Base-by-base conservation (phyloP, 1,284 basidiomycete species). In the Cerioporus squamosus region DNA sequence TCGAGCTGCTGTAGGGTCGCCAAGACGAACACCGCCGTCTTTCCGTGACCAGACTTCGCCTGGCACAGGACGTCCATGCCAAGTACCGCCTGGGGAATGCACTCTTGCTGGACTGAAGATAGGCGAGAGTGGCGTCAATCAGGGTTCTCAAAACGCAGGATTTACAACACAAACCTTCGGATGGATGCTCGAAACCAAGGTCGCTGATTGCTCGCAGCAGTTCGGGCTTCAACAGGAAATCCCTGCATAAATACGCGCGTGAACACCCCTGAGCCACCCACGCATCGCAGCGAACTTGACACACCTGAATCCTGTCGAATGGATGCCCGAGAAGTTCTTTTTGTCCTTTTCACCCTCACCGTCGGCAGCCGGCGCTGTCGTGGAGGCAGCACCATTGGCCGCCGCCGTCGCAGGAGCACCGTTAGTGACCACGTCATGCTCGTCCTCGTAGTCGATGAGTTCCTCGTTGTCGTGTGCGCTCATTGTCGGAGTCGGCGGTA, bases 51-150 rank as follows among this genome's bases (percentile, higher is more conserved):
- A 51, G 97, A 99, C 80, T 99, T 99, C 68, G 97, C 97, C 81
- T 99, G 97, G 78, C 97, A 99, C 54, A 99, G 86, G 51, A 99
- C 97, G 73, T 99, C 97, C 93, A 98, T 99, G 65, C 97, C 97
- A 53, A 99, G 86, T 68, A 99, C 97, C 60, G 97, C 97, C 81
- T 99, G 97, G 54, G 97, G 97, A 68, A 99, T 99, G 77, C 97
- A 99, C 82, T 99, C 97, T 81, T 99, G 97, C 81, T 99, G 97
- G 66, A 99, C 97, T 98, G 26, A 5, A 29, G 26, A 72, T 14
- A 65, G 5, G 31, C 20, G 26, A 20, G 42, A 40, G 33, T 46
- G 18, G 24, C 44, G 26, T 54, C 44, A 39, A 63, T 14, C 1
- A 10, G 44, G 39, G 20, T 52, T 8, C 29, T 26, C 47, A 44